phyloP scores from a whole-genome alignment of 2,329 filamentous ascomycete species.

The Graphiopsis chlorocephala region DNA sequence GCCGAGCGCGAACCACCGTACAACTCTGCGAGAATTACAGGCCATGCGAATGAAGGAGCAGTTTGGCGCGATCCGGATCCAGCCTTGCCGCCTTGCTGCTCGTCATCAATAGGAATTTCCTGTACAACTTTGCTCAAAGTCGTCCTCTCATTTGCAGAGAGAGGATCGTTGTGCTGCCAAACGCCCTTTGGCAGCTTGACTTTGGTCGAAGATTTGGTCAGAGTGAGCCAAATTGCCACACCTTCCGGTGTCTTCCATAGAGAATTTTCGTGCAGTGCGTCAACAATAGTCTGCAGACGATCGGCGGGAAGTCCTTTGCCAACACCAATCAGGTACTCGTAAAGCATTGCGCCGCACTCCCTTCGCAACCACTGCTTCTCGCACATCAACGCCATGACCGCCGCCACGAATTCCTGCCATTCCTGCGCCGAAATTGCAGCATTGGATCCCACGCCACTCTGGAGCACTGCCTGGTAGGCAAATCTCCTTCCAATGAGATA shows the following conservation, averaged over 20 bases:
- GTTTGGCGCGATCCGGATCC: conserved; percentile 67
- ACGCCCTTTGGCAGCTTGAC: conserved; percentile 65
- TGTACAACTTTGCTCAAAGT: conserved; percentile 75
- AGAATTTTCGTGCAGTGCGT: conserved; percentile 44
- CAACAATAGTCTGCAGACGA: conserved; percentile 25
- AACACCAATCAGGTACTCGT: conserved; percentile 57
- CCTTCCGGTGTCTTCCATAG: conserved; percentile 82
- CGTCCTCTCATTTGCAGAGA: conserved; percentile 65
- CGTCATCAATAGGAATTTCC: conserved; percentile 61
- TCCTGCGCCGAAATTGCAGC: conserved; percentile 51
- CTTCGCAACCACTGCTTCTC: conserved; percentile 87
- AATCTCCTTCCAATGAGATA: conserved; percentile 83
- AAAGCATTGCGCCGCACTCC: conserved; percentile 80
- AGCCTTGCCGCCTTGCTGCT: conserved; percentile 28
- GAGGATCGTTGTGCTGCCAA: conserved; percentile 71
- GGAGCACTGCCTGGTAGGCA: conserved; percentile 80
- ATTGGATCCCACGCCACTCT: conserved; percentile 69
- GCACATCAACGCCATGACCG: conserved; percentile 69
- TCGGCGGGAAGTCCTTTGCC: conserved; percentile 19
- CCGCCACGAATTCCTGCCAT: conserved; percentile 68
- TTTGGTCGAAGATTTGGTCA: conserved; percentile 61
- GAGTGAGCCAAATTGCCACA: conserved; percentile 80
- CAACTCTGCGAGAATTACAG: conserved; percentile 62
- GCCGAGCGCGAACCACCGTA: conserved; percentile 1
- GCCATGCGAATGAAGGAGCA: conserved; percentile 85